phyloP scores from a whole-genome alignment of 1,284 basidiomycete species.

The Rhodotorula sp. region DNA sequence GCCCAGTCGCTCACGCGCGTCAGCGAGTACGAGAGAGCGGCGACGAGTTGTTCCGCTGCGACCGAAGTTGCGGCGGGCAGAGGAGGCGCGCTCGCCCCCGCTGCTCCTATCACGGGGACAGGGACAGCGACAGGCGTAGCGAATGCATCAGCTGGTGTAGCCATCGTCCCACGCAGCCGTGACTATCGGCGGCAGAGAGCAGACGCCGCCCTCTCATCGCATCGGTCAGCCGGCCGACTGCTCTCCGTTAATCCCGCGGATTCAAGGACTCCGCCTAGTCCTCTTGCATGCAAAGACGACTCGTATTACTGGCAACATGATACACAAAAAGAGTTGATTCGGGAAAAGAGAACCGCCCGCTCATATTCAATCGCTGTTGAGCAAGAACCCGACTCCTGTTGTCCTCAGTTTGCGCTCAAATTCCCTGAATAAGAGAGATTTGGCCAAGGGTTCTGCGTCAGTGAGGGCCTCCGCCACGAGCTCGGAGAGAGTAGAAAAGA shows the following conservation, averaged over 20 bases:
- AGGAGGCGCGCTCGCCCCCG: slow-evolving; percentile 1
- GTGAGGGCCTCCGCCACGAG: too few relatives aligned
- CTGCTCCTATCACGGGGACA: neutral
- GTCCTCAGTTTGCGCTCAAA: slow-evolving; percentile 36
- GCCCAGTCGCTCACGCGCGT: slow-evolving; percentile 7
- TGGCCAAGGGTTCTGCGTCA: too few relatives aligned
- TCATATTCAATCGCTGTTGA: slow-evolving; percentile 15
- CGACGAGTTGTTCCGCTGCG: slow-evolving; percentile 18
- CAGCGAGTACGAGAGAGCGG: slow-evolving; percentile 12
- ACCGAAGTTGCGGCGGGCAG: slow-evolving; percentile 3
- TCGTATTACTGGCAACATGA: neutral
- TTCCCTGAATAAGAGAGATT: slow-evolving; percentile 9
- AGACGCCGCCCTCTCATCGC: too few relatives aligned
- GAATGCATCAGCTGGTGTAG: neutral
- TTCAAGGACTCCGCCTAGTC: too few relatives aligned
- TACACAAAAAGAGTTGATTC: neutral
- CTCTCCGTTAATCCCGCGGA: too few relatives aligned
- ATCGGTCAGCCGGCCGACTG: too few relatives aligned
- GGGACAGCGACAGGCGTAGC: neutral
- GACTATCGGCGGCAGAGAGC: too few relatives aligned
- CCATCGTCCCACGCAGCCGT: neutral
- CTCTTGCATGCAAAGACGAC: neutral
- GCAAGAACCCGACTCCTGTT: slow-evolving; percentile 29
- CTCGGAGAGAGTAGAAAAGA: too few relatives aligned
- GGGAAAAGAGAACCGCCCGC: neutral